Conservation (phyloP, 441 rosid species). For the Gossypium schwendimanii region DNA sequence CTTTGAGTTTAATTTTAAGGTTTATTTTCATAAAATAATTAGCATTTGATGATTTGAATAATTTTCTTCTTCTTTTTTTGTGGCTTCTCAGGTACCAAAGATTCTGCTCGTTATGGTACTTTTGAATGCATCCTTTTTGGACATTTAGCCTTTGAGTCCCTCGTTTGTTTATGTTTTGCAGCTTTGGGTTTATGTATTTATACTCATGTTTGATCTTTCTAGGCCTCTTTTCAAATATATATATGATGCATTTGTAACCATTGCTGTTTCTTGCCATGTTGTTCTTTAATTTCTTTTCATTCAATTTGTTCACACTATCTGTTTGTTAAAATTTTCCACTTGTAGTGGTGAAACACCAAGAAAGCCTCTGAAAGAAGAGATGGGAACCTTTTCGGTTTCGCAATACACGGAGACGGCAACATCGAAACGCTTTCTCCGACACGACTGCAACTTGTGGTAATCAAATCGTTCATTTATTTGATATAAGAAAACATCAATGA, state of each 20-base stretch:
- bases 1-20: too few species aligned
- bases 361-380: conserved; percentile 18
- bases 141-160: neutral
- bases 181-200: neutral
- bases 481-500: neutral
- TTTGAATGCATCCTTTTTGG: neutral
- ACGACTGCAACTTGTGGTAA: conserved; percentile 48
- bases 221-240: neutral
- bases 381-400: conserved; percentile 7
- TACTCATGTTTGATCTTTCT: neutral
- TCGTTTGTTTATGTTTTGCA: neutral
- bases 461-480: neutral
- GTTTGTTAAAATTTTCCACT: neutral
- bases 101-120: conserved; percentile 24
- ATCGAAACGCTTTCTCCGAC: conserved; percentile 44
- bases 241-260: neutral
- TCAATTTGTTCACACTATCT: neutral
- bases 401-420: conserved; percentile 26
- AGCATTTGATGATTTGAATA: too few species aligned
- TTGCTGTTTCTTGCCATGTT: neutral
- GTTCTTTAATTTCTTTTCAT: neutral
- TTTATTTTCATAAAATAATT: too few species aligned
- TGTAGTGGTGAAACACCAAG: neutral
- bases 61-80: too few species aligned
- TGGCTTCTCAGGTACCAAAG: conserved; percentile 11